Evolutionary conservation across 495 filamentous ascomycete species (phyloP).

Genomic region (Penicillium longicatenatum): DNA sequence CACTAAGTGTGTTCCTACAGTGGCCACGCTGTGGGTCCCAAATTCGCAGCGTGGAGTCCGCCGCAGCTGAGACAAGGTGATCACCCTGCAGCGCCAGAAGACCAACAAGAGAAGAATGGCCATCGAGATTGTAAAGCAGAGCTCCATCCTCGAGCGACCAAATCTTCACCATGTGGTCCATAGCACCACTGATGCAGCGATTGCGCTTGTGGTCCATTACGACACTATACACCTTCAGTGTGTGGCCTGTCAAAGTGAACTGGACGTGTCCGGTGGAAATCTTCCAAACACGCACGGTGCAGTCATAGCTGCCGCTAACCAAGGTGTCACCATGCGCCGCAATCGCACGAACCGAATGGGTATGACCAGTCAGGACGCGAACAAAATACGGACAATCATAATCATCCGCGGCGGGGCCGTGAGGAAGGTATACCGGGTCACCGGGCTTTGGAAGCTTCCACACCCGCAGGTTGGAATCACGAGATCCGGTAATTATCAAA

Average conservation of each 20-base stretch:
- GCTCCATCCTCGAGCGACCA: conserved; percentile 93
- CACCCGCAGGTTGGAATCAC: conserved; percentile 90
- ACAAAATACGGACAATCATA: conserved; percentile 92
- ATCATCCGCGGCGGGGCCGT: conserved; percentile 73
- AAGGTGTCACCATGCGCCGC: conserved; percentile 93
- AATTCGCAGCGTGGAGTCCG: conserved; percentile 91
- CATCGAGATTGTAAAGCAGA: conserved; percentile 87
- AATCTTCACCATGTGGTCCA: conserved; percentile 97
- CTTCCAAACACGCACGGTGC: conserved; percentile 93
- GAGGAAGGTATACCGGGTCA: conserved; percentile 73
- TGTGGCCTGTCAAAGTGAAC: conserved; percentile 84
- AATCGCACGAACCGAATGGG: conserved; percentile 96
- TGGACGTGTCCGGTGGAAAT: conserved; percentile 93
- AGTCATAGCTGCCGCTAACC: conserved; percentile 99
- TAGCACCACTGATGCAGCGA: conserved; percentile 95
- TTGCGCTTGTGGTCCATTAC: conserved; percentile 91
- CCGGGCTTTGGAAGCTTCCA: conserved; percentile 91
- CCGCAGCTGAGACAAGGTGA: conserved; percentile 89
- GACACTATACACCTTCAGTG: conserved; percentile 95
- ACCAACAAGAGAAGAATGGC: conserved; percentile 90
- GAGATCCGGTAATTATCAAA: conserved; percentile 95
- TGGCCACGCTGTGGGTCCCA: conserved; percentile 96
- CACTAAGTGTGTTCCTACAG: conserved; percentile 85
- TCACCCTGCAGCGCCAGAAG: conserved; percentile 86
- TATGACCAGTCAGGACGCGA: conserved; percentile 81